phyloP scores from a whole-genome alignment of 352 stramenopile genomes.

The Phytophthora syringae region DNA sequence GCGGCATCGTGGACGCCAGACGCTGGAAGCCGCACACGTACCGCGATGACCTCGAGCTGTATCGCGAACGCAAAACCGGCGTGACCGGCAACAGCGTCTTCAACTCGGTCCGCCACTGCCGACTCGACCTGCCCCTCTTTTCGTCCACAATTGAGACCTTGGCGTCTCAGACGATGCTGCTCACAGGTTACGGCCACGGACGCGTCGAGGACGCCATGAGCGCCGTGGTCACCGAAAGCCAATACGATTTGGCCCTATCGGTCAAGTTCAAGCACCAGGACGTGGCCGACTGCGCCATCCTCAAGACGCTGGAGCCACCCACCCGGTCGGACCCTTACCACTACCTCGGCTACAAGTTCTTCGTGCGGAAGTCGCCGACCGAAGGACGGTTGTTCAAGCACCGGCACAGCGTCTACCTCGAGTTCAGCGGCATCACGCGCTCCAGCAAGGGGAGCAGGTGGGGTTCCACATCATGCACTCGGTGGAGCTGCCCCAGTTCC shows the following conservation, averaged over 20 bases:
- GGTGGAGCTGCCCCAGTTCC: slow-evolving; percentile 66
- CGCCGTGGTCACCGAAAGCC: slow-evolving; percentile 55
- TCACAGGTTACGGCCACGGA: slow-evolving; percentile 54
- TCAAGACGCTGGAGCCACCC: slow-evolving; percentile 60
- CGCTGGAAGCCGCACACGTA: slow-evolving; percentile 55
- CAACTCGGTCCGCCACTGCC: slow-evolving; percentile 29
- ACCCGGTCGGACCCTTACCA: slow-evolving; percentile 52
- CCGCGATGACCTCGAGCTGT: slow-evolving; percentile 53
- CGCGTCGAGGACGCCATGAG: slow-evolving; percentile 66
- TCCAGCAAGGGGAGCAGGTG: slow-evolving; percentile 50
- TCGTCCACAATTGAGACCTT: slow-evolving; percentile 36
- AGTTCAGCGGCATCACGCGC: slow-evolving; percentile 55
- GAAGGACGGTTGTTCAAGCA: slow-evolving; percentile 54
- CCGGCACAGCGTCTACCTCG: slow-evolving; percentile 65
- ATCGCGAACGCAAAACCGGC: slow-evolving; percentile 42
- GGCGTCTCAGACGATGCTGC: slow-evolving; percentile 48
- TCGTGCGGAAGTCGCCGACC: slow-evolving; percentile 56
- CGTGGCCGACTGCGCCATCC: slow-evolving; percentile 65
- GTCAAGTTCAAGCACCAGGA: slow-evolving; percentile 68
- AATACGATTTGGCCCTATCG: slow-evolving; percentile 61
- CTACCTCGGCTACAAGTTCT: slow-evolving; percentile 79
- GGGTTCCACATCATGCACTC: slow-evolving; percentile 79
- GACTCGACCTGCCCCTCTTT: slow-evolving; percentile 39
- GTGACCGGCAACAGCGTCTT: slow-evolving; percentile 35
- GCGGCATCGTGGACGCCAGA: slow-evolving; percentile 40